These are phyloP conservation scores for Lasiosphaeris hirsuta DNA, from an alignment of 495 filamentous ascomycete species.

Conservation along the genomic window DNA sequence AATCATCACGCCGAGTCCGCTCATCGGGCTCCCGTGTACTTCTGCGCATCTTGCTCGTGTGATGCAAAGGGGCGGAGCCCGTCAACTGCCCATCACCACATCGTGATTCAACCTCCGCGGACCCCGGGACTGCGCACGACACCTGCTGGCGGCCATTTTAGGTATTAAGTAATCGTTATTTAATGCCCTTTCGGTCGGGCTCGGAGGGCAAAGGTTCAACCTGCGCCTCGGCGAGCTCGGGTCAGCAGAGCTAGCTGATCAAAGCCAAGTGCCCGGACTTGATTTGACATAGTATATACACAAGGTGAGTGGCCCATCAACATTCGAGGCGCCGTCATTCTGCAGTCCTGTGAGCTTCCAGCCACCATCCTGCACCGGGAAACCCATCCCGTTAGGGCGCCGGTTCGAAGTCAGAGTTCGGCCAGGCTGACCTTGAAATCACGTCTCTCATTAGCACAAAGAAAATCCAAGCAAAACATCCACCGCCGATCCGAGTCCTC, in stretches of 20 bases:
- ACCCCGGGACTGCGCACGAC: too few relatives aligned
- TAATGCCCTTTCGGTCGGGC: constrained; percentile 6
- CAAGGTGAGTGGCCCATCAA: constrained; percentile 5
- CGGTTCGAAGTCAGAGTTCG: not conserved
- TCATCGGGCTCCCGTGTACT: too few relatives aligned
- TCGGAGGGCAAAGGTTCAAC: constrained; percentile 14
- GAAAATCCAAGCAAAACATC: constrained; percentile 5
- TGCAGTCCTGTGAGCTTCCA: not conserved
- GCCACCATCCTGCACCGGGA: not conserved
- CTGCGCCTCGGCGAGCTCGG: constrained; percentile 1
- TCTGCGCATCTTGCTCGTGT: too few relatives aligned
- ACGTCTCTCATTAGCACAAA: constrained; percentile 21
- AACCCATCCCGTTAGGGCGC: not conserved
- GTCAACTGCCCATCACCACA: too few relatives aligned
- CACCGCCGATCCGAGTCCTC: constrained; percentile 1
- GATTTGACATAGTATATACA: constrained; percentile 17
- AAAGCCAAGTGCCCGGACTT: constrained; percentile 18
- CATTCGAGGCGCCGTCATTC: constrained; percentile 1
- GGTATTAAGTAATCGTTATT: constrained; percentile 16
- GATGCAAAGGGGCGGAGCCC: too few relatives aligned
- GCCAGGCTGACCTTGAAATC: constrained; percentile 1
- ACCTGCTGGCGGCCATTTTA: too few relatives aligned
- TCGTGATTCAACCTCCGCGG: too few relatives aligned
- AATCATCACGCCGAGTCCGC: too few relatives aligned
- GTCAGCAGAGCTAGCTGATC: constrained; percentile 11